Base-by-base conservation (phyloP, 441 rosid genomes). In the Jatropha multifida region DNA sequence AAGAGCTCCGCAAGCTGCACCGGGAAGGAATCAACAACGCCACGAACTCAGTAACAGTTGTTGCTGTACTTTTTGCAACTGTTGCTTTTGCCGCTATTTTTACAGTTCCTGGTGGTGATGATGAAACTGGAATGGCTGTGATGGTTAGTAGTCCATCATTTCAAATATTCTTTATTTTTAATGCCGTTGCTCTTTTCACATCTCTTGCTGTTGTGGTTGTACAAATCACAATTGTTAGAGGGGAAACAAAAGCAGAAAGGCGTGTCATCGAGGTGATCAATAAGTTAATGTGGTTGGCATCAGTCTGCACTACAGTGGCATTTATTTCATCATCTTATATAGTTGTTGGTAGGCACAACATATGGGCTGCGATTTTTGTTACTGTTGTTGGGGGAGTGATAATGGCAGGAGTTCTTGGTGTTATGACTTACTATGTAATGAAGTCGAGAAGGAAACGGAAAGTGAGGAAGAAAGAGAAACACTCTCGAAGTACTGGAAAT, bases 281-380 rank as follows among this genome's bases (percentile, higher is more conserved):
- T 76, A 95, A 95, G 81, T 76, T 95, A 72, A 90, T 93, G 98
- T 94, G 99, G 98, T 73, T 94, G 20, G 98, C 98, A 11, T 87
- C 97, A 56, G 94, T 90, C 27, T 93, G 94, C 87, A 93, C 97
- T 18, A 82, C 91, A 0, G 90, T 90, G 58, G 90, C 96, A 0
- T 95, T 93, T 38, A 86, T 86, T 27, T 85, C 97, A 8, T 89
- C 97, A 0, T 85, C 98, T 9, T 93, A 92, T 67, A 95, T 92
- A 64, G 97, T 95, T 54, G 92, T 92, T 10, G 98, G 99, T 40
- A 83, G 88, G 66, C 92, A 78, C 40, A 74, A 83, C 79, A 61
- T 69, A 74, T 93, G 96, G 89, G 98, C 99, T 32, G 98, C 99
- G 17, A 69, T 89, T 81, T 80, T 93, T 72, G 86, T 95, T 15